Percentiles rank a stretch among this genome's conserved stretches.
Conservation (phyloP, 1,139 yeast genomes). For the Kluyveromyces sp. region DNA sequence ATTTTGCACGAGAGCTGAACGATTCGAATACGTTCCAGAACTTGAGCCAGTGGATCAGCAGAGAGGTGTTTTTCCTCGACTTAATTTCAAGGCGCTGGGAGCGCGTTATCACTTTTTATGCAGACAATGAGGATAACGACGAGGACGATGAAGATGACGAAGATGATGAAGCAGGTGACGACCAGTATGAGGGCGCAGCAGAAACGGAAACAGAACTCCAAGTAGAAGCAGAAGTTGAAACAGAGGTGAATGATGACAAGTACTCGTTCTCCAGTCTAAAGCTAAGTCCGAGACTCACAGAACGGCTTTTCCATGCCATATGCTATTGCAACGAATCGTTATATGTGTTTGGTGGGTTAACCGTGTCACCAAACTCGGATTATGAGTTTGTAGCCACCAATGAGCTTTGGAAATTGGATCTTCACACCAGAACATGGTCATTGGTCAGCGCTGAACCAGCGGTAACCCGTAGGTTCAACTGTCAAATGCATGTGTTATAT, state of each 20-base stretch:
- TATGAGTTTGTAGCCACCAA: constrained; percentile 42
- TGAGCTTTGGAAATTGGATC: constrained; percentile 61
- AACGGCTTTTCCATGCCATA: constrained; percentile 56
- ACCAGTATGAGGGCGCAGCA: no score
- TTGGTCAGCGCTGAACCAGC: constrained; percentile 39
- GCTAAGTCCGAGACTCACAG: constrained; percentile 29
- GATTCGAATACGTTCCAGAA: constrained; percentile 16
- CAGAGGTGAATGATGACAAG: no score
- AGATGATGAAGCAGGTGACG: no score
- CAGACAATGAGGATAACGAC: constrained; percentile 2
- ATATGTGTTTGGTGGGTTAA: constrained; percentile 58
- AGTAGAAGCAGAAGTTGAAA: no score
- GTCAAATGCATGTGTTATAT: constrained; percentile 41
- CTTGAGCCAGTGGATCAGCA: constrained; percentile 41
- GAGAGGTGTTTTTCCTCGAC: constrained; percentile 49
- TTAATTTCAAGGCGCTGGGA: constrained; percentile 53
- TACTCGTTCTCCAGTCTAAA: no score
- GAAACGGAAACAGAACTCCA: no score
- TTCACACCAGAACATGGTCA: constrained; percentile 44
- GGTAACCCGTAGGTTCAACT: constrained; percentile 40
- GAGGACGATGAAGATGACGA: not conserved
- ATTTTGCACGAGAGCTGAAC: constrained; percentile 19
- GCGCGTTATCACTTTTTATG: constrained; percentile 30
- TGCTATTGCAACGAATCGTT: constrained; percentile 42
- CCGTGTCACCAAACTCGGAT: constrained; percentile 25